Conservation (phyloP, 345 rosid genomes). For the Ceriops decandra region DNA sequence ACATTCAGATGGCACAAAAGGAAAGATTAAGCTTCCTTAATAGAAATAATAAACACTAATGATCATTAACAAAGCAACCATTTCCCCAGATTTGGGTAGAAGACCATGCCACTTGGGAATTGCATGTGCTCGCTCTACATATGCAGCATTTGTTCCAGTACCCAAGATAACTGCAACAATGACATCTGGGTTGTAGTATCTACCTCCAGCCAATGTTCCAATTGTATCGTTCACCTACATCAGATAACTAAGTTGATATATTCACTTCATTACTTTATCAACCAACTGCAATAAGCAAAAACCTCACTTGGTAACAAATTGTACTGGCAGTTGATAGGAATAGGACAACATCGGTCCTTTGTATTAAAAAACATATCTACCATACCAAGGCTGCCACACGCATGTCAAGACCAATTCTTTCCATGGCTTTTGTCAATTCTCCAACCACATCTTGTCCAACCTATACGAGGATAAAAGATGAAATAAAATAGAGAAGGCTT, state of each 20-base stretch:
- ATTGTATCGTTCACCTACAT: slow-evolving; percentile 89
- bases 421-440: slow-evolving; percentile 77
- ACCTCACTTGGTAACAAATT: background rate
- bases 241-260: slow-evolving; percentile 7
- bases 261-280: background rate
- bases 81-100: slow-evolving; percentile 80
- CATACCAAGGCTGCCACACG: slow-evolving; percentile 84
- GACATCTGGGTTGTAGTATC: slow-evolving; percentile 72
- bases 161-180: slow-evolving; percentile 89
- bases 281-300: background rate
- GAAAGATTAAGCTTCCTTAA: background rate
- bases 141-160: slow-evolving; percentile 96
- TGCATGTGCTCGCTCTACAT: slow-evolving; percentile 85
- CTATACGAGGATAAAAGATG: slow-evolving; percentile 28
- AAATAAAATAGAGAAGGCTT: background rate
- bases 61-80: slow-evolving; percentile 45
- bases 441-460: slow-evolving; percentile 87
- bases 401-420: slow-evolving; percentile 79
- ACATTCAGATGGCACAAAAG: too few relatives aligned
- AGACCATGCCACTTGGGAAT: slow-evolving; percentile 93
- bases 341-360: slow-evolving; percentile 2
- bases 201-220: slow-evolving; percentile 95
- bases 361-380: slow-evolving; percentile 3
- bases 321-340: background rate
- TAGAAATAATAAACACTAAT: background rate